Evolutionary conservation across 768 basidiomycete species (phyloP).

Genomic region (Guyanaporus albipodus): DNA sequence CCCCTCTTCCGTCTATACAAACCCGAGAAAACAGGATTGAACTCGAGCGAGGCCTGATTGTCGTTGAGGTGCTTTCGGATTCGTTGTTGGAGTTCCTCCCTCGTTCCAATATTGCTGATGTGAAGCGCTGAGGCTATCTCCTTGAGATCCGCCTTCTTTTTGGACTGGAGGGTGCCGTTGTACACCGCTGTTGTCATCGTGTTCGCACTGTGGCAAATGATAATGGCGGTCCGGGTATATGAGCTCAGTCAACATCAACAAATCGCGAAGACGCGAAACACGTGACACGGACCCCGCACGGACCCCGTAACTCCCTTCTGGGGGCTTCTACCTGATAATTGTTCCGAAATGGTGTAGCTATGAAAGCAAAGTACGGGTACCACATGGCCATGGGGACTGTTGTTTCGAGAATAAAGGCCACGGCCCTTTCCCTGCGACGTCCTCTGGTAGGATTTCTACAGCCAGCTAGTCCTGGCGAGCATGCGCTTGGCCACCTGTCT

Average conservation of each 20-base stretch:
- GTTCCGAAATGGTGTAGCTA: no score
- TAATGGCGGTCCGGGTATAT: constrained; percentile 17
- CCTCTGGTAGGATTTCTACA: constrained; percentile 34
- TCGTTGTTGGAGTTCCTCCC: constrained; percentile 56
- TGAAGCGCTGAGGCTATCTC: constrained; percentile 53
- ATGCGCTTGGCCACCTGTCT: constrained; percentile 29
- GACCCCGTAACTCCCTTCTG: constrained; percentile 4
- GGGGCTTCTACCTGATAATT: no score
- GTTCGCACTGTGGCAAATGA: constrained; percentile 2
- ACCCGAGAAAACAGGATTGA: constrained; percentile 54
- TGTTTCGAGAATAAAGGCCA: constrained; percentile 18
- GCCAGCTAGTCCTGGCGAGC: constrained; percentile 20
- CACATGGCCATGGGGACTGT: no score
- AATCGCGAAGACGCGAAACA: constrained; percentile 24
- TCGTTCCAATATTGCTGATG: constrained; percentile 54
- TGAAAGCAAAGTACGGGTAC: no score
- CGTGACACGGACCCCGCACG: constrained; percentile 14
- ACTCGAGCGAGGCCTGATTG: constrained; percentile 51
- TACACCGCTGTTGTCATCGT: constrained; percentile 44
- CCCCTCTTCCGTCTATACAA: constrained; percentile 44
- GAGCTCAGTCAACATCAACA: constrained; percentile 28
- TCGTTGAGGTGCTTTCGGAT: constrained; percentile 61
- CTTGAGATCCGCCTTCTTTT: constrained; percentile 67
- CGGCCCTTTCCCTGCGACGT: constrained; percentile 11
- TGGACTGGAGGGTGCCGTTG: constrained; percentile 53